Base-by-base conservation (phyloP, 768 basidiomycete genomes). In the Lentinula sp. region DNA sequence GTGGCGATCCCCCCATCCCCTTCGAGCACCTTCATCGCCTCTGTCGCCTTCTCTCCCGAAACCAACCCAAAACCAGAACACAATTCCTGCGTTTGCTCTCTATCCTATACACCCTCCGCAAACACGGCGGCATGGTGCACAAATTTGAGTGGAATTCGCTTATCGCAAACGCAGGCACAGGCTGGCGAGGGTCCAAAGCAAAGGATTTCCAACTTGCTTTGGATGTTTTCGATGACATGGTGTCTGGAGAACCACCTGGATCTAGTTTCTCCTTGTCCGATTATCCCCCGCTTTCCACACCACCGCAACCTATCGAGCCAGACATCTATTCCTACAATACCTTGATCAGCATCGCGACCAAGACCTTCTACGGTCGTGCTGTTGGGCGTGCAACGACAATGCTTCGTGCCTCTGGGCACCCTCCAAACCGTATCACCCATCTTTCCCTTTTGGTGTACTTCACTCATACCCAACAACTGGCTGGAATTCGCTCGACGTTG, bases 141-240 rank as follows among this genome's bases (percentile, higher is more conserved):
- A 66, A 74, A n/a, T 84, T 84, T 78, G 83, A 91, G 69, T 93
- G 91, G 88, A 93, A 92, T 68, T 76, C 83, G 7, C 77, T 93
- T 49, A 81, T 93, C 62, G 80, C 87, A 65, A 79, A 77, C 67
- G 85, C 86, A 0, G 90, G 85, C 15, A 81, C 79, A 62, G 87
- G 88, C 3, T 84, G 80, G 74, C 80, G 88, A 60, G 84, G 80
- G 68, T 82, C 84, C 45, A 72, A 76, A 32, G 62, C 75, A 54
- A 79, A 79, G 61, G 85, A 90, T 63, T 87, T 87, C 72, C 77
- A 80, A 60, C 75, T 77, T 33, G 80, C 88, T 16, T 72, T 91
- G 61, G 79, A 78, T 59, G 77, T 89, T 37, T 86, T 81, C 69
- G 75, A 76, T 45, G 86, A 90, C 66, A 83, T 87, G 80, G 73